Percentiles rank a stretch among this genome's conserved stretches.
phyloP scores from a whole-genome alignment of 352 stramenopile species.

The Globisporangium spiculum region DNA sequence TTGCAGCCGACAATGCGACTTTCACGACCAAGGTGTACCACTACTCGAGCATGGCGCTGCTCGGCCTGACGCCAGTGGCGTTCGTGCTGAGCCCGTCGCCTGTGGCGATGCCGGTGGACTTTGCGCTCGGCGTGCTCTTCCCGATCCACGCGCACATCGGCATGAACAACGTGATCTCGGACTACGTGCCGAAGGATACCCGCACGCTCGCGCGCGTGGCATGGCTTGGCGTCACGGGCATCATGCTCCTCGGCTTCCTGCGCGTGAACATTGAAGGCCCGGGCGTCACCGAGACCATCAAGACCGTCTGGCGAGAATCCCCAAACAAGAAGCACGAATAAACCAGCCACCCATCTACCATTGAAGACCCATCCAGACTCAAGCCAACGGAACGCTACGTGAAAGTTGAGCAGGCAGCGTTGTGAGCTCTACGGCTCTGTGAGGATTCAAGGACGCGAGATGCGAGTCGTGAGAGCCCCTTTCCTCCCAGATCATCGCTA shows the following conservation, averaged over 20 bases:
- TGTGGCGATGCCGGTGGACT: conserved; percentile 69
- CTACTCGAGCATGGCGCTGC: conserved; percentile 49
- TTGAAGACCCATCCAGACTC: too few relatives aligned
- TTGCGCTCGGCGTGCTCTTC: conserved; percentile 80
- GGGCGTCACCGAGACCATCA: conserved; percentile 84
- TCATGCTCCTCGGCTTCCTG: conserved; percentile 82
- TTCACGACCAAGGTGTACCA: conserved; percentile 67
- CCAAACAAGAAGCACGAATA: conserved; percentile 61
- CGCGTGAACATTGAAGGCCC: conserved; percentile 83
- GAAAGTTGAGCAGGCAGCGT: not conserved
- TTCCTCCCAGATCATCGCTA: not conserved
- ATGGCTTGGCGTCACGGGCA: conserved; percentile 67
- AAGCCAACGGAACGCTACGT: too few relatives aligned
- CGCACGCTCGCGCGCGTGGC: conserved; percentile 56
- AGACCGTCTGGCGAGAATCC: conserved; percentile 82
- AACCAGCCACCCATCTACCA: not conserved
- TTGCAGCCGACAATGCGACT: conserved; percentile 69
- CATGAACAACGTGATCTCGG: conserved; percentile 93
- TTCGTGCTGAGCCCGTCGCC: conserved; percentile 77
- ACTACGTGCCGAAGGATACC: conserved; percentile 91
- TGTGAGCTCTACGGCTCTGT: not conserved
- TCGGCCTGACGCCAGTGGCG: conserved; percentile 61
- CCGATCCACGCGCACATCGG: conserved; percentile 91
- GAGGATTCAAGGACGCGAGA: not conserved
- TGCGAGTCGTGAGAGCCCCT: not conserved